Conservation (phyloP, 805 yeast species). For the Martiniozyma abietophila region DNA sequence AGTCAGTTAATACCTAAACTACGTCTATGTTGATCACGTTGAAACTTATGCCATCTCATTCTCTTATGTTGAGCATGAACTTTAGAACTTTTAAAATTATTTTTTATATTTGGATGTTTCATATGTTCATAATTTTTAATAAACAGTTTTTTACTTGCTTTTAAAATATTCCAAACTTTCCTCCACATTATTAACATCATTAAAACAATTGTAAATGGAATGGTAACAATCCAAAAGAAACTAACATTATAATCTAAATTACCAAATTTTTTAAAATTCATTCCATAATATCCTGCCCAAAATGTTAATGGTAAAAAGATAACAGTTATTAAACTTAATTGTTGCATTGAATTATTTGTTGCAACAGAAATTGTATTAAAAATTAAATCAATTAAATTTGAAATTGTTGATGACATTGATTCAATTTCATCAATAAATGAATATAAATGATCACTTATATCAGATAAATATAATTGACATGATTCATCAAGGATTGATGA, state of each 20-base stretch:
- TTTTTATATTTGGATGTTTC: too few species aligned
- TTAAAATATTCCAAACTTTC: constrained; percentile 9
- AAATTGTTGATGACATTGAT: constrained; percentile 42
- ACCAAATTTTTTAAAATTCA: constrained; percentile 39
- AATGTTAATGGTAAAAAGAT: constrained; percentile 50
- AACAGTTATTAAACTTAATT: constrained; percentile 47
- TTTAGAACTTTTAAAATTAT: too few species aligned
- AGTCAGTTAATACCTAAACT: too few species aligned
- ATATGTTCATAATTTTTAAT: neutral
- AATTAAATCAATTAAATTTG: constrained; percentile 40
- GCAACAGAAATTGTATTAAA: constrained; percentile 51
- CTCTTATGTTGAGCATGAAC: too few species aligned
- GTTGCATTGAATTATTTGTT: constrained; percentile 45
- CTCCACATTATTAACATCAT: constrained; percentile 29
- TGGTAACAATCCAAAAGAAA: constrained; percentile 40
- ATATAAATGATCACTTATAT: constrained; percentile 47
- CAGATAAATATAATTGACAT: constrained; percentile 41
- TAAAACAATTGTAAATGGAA: constrained; percentile 31
- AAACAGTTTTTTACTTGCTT: neutral
- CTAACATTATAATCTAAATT: constrained; percentile 30
- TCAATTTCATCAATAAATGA: constrained; percentile 45
- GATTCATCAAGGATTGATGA: constrained; percentile 29
- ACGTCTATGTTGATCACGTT: too few species aligned
- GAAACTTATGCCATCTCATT: too few species aligned
- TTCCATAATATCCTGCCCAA: constrained; percentile 54